These are phyloP conservation scores for Monilinia fructigena DNA, from an alignment of 2,329 filamentous ascomycete species.

Conservation along the genomic window DNA sequence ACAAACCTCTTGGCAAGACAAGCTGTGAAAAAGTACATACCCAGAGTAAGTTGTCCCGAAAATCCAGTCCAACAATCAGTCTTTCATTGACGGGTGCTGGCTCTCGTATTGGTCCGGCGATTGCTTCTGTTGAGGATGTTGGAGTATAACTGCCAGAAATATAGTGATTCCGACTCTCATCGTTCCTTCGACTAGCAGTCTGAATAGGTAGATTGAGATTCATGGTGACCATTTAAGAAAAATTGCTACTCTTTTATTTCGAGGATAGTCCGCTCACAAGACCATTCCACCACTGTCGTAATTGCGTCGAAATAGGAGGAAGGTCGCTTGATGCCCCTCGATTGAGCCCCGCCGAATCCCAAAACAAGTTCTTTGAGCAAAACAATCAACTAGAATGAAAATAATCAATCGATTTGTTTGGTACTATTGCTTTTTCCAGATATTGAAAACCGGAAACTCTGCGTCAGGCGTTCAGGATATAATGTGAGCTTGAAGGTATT, in stretches of 20 bases:
- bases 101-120: constrained; percentile 59
- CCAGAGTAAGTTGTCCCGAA: constrained; percentile 84
- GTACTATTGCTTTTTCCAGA: neutral
- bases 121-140: constrained; percentile 59
- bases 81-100: constrained; percentile 56
- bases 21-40: constrained; percentile 41
- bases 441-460: neutral
- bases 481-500: neutral
- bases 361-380: neutral
- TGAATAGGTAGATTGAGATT: constrained; percentile 40
- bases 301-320: constrained; percentile 7
- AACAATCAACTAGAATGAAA: neutral
- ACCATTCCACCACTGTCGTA: neutral
- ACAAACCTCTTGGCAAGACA: constrained; percentile 11
- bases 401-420: neutral
- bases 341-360: constrained; percentile 11
- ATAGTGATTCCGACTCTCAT: constrained; percentile 39
- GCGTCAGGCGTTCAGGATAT: neutral
- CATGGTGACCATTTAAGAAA: constrained; percentile 31
- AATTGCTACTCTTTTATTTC: neutral
- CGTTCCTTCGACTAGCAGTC: constrained; percentile 35
- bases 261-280: constrained; percentile 25
- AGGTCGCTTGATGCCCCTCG: constrained; percentile 17
- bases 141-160: constrained; percentile 46
- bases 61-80: constrained; percentile 76